Evolutionary conservation across 2,329 filamentous ascomycete genomes (phyloP).

Genomic region (Cladosporium sp.): DNA sequence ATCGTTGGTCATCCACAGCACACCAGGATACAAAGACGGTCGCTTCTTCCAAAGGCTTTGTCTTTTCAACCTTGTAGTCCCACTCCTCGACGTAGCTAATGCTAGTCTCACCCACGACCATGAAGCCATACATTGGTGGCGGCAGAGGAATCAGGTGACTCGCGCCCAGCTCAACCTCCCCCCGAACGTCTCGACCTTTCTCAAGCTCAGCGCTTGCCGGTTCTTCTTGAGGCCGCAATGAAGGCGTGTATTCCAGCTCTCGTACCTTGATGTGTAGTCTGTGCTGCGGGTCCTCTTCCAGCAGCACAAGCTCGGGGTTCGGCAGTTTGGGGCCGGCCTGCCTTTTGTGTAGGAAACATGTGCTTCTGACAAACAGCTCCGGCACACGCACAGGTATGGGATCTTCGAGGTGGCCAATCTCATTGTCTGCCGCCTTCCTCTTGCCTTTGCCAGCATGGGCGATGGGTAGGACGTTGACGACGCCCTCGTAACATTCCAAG

Average conservation of each 20-base stretch:
- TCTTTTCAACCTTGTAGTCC: slow-evolving; percentile 62
- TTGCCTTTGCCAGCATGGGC: slow-evolving; percentile 51
- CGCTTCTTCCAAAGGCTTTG: slow-evolving; percentile 63
- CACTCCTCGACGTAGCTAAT: slow-evolving; percentile 79
- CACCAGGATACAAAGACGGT: slow-evolving; percentile 93
- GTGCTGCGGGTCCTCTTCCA: slow-evolving; percentile 58
- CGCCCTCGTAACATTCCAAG: slow-evolving; percentile 64
- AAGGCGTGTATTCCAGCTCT: slow-evolving; percentile 50
- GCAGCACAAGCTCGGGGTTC: slow-evolving; percentile 58
- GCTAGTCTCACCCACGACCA: slow-evolving; percentile 57
- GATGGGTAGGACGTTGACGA: slow-evolving; percentile 61
- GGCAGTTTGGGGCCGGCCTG: slow-evolving; percentile 35
- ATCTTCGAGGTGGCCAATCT: slow-evolving; percentile 56
- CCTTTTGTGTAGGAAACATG: slow-evolving; percentile 59
- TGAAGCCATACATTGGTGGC: slow-evolving; percentile 48
- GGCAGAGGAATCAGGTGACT: slow-evolving; percentile 60
- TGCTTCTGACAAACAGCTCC: slow-evolving; percentile 64
- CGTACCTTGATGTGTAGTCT: slow-evolving; percentile 53
- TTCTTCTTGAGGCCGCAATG: slow-evolving; percentile 40
- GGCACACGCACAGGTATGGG: slow-evolving; percentile 60
- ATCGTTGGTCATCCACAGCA: slow-evolving; percentile 73
- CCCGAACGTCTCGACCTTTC: slow-evolving; percentile 45
- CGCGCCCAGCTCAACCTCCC: slow-evolving; percentile 56
- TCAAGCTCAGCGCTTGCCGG: slow-evolving; percentile 51
- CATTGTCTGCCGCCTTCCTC: slow-evolving; percentile 37